These are phyloP conservation scores for Hypomyces perniciosus DNA, from an alignment of 2,329 filamentous ascomycete genomes.

Conservation along the genomic window DNA sequence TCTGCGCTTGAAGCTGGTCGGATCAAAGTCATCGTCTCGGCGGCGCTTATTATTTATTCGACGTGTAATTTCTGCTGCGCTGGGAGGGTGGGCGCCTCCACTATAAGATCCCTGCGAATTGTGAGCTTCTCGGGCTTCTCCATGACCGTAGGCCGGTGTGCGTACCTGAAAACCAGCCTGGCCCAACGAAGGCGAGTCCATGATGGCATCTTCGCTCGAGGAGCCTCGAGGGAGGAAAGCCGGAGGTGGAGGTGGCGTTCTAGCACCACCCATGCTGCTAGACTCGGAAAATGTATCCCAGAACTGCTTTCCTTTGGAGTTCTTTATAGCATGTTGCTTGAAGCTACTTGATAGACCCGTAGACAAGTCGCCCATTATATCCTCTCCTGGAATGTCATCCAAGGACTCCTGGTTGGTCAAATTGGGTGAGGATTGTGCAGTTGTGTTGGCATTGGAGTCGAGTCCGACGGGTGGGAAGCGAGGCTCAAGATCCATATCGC, in stretches of 20 bases:
- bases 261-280: slow-evolving; percentile 43
- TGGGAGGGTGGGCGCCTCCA: slow-evolving; percentile 41
- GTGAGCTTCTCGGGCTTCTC: slow-evolving; percentile 5
- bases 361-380: slow-evolving; percentile 54
- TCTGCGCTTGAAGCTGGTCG: slow-evolving; percentile 79
- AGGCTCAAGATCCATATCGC: slow-evolving; percentile 61
- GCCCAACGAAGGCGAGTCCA: slow-evolving; percentile 59
- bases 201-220: slow-evolving; percentile 63
- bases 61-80: slow-evolving; percentile 67
- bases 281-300: slow-evolving; percentile 76
- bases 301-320: slow-evolving; percentile 60
- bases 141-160: slow-evolving; percentile 28
- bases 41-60: slow-evolving; percentile 78
- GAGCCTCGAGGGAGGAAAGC: slow-evolving; percentile 54
- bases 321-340: slow-evolving; percentile 65
- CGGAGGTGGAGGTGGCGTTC: slow-evolving; percentile 60
- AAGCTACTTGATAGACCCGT: slow-evolving; percentile 58
- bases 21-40: slow-evolving; percentile 86
- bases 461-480: slow-evolving; percentile 33
- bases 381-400: slow-evolving; percentile 66
- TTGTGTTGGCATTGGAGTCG: slow-evolving; percentile 44
- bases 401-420: slow-evolving; percentile 58
- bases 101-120: slow-evolving; percentile 19
- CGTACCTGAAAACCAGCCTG: slow-evolving; percentile 28
- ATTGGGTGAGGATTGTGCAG: slow-evolving; percentile 63